A percentile compares a stretch with the other conserved stretches of the same genome.
Evolutionary conservation across 208 protist species (phyloP).

Genomic region (Porcisia hertigi): DNA sequence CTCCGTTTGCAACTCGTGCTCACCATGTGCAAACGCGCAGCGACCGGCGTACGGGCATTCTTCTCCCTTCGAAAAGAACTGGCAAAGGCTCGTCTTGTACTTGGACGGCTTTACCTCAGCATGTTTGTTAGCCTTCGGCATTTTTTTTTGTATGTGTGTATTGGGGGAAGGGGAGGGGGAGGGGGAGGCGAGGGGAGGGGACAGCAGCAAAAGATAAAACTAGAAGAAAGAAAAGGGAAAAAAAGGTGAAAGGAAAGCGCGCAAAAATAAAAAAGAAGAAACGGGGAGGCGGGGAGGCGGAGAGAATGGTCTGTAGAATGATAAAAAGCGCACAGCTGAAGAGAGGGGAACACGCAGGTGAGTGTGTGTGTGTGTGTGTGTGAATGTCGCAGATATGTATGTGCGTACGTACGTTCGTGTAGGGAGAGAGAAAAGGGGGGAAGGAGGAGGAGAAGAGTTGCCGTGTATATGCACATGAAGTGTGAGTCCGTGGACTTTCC

Average conservation of each 20-base stretch:
- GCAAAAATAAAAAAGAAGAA: neutral
- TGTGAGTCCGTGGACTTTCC: neutral
- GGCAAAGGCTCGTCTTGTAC: conserved; percentile 82
- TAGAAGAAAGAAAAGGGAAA: neutral
- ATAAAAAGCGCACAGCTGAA: neutral
- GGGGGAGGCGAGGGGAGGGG: too few relatives aligned
- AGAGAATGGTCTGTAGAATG: neutral
- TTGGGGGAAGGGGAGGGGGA: too few relatives aligned
- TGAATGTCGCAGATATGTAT: neutral
- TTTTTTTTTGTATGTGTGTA: conserved; percentile 2
- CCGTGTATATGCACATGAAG: neutral
- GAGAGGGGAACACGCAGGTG: neutral
- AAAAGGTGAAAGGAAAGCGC: conserved; percentile 15
- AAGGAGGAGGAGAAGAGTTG: neutral
- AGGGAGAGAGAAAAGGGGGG: neutral
- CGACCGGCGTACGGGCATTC: conserved; percentile 69
- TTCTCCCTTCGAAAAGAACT: conserved; percentile 59
- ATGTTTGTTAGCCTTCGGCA: conserved; percentile 46
- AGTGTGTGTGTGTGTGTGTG: neutral
- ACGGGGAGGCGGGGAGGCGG: too few relatives aligned
- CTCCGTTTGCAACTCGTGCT: conserved; percentile 77
- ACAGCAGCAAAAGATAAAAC: too few relatives aligned
- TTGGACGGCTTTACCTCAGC: conserved; percentile 88
- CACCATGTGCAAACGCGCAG: conserved; percentile 86
- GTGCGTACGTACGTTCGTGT: neutral